Conservation (phyloP, 257 asterid genomes). For the Lavandula angustifolia region DNA sequence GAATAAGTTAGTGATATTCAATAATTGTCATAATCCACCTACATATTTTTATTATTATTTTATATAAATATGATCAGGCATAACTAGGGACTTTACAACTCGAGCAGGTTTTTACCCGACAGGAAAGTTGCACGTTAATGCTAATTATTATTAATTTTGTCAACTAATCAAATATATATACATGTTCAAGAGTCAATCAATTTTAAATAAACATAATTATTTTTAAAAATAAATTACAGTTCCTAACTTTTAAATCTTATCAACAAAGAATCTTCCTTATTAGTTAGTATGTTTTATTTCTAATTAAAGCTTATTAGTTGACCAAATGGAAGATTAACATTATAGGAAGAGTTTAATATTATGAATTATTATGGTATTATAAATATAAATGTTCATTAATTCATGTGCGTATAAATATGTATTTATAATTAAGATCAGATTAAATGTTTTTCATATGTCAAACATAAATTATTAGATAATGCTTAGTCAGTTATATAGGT, state of each 20-base stretch:
- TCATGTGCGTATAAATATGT: neutral
- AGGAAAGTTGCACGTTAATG: slow-evolving; percentile 4
- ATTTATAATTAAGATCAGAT: neutral
- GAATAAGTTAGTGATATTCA: slow-evolving; percentile 10
- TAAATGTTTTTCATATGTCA: neutral
- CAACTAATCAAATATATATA: neutral
- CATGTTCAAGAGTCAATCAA: neutral
- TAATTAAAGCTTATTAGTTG: neutral
- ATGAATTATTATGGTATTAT: too few species aligned
- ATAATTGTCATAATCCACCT: slow-evolving; percentile 13
- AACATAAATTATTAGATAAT: neutral
- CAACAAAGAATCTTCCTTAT: neutral
- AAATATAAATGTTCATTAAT: too few species aligned
- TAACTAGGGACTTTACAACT: slow-evolving; percentile 37
- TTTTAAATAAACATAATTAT: neutral
- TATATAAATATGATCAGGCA: slow-evolving; percentile 28
- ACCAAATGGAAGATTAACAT: neutral
- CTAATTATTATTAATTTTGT: neutral
- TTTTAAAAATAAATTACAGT: neutral
- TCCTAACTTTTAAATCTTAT: neutral
- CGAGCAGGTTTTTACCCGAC: slow-evolving; percentile 49
- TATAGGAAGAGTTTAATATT: neutral
- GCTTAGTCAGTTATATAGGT: neutral
- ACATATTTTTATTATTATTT: neutral
- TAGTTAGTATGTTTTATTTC: neutral